Evolutionary conservation across 2,329 filamentous ascomycete species (phyloP).

Genomic region (Balansia obtecta): DNA sequence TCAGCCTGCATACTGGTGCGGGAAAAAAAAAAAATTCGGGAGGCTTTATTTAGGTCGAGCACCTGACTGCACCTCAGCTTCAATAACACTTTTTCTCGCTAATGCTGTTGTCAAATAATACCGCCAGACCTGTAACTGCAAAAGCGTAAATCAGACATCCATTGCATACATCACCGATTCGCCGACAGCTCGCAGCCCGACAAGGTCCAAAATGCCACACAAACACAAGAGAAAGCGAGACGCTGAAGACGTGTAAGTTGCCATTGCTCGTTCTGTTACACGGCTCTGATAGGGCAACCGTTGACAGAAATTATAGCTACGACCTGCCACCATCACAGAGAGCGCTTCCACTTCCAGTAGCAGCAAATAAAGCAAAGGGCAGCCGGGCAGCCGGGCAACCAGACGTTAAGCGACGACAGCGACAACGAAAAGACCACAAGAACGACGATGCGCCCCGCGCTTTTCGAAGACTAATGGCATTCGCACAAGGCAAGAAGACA

Average conservation of each 20-base stretch:
- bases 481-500: conserved; percentile 46
- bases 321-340: conserved; percentile 36
- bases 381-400: conserved; percentile 23
- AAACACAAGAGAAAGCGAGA: conserved; percentile 63
- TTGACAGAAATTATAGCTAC: conserved; percentile 25
- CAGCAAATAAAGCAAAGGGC: conserved; percentile 17
- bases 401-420: conserved; percentile 30
- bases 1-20: neutral
- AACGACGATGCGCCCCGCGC: conserved; percentile 74
- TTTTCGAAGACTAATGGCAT: conserved; percentile 76
- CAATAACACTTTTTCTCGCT: neutral
- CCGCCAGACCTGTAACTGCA: neutral
- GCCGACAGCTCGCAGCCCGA: too few species aligned
- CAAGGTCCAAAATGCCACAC: conserved; percentile 53
- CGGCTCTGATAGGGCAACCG: neutral
- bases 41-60: neutral
- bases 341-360: conserved; percentile 38
- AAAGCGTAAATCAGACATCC: neutral
- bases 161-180: too few species aligned
- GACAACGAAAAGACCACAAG: conserved; percentile 30
- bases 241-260: conserved; percentile 39
- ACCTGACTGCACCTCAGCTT: neutral
- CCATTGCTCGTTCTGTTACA: neutral
- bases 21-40: neutral
- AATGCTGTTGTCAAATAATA: neutral